Conservation (phyloP, 768 basidiomycete genomes). For the Leucocoprinus leucothites region DNA sequence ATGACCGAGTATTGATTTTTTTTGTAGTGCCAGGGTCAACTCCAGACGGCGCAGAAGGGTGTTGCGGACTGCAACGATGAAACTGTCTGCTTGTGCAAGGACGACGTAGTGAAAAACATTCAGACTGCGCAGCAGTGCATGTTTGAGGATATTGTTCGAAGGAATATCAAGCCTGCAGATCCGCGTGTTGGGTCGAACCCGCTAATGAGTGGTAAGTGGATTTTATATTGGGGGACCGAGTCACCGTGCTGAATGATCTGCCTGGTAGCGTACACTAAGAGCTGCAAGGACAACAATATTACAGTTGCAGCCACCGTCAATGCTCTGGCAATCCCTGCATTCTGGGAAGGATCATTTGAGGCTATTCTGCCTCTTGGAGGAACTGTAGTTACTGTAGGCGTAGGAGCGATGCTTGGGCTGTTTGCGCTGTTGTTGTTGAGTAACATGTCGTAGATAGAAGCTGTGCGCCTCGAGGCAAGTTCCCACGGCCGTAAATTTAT, state of each 20-base stretch:
- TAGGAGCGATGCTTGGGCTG: slow-evolving; percentile 44
- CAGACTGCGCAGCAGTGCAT: slow-evolving; percentile 65
- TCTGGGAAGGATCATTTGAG: slow-evolving; percentile 62
- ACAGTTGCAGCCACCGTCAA: slow-evolving; percentile 36
- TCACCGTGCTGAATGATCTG: slow-evolving; percentile 10
- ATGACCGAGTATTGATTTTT: slow-evolving; percentile 10
- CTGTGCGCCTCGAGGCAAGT: slow-evolving; percentile 13
- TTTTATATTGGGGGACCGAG: background rate
- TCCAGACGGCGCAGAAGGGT: slow-evolving; percentile 23
- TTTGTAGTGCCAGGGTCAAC: slow-evolving; percentile 30
- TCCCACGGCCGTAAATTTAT: slow-evolving; percentile 23
- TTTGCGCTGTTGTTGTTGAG: slow-evolving; percentile 50
- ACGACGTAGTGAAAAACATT: slow-evolving; percentile 38
- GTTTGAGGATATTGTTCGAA: slow-evolving; percentile 50
- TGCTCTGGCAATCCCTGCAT: slow-evolving; percentile 40
- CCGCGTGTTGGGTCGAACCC: slow-evolving; percentile 55
- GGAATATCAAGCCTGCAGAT: slow-evolving; percentile 47
- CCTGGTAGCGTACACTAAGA: slow-evolving; percentile 48
- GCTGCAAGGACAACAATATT: slow-evolving; percentile 38
- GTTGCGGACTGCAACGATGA: slow-evolving; percentile 43
- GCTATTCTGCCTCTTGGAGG: slow-evolving; percentile 40
- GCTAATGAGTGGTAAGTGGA: slow-evolving; percentile 50
- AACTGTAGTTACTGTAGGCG: slow-evolving; percentile 41
- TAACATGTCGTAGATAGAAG: slow-evolving; percentile 37
- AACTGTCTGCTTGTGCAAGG: slow-evolving; percentile 53